Evolutionary conservation across 108 stramenopile species (phyloP).

Genomic region (Nitzschia putrida): DNA sequence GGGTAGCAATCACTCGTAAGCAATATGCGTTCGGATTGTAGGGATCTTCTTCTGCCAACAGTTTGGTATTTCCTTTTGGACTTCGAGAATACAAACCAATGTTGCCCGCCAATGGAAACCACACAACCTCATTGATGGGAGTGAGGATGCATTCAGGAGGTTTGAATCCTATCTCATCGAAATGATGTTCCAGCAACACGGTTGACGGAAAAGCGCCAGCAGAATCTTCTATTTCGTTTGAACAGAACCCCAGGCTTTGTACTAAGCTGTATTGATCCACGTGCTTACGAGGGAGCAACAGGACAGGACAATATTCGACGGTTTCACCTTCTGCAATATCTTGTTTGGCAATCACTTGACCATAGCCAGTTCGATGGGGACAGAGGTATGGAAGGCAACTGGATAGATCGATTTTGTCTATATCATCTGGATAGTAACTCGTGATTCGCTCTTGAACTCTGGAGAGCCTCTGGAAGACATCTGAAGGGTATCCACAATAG

Average conservation of each 20-base stretch:
- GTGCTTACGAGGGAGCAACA: constrained; percentile 1
- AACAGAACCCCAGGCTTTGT: constrained; percentile 14
- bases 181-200: neutral
- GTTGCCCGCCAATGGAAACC: constrained; percentile 12
- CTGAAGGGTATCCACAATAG: constrained; percentile 9
- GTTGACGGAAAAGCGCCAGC: neutral
- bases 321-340: constrained; percentile 15
- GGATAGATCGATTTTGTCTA: too few relatives aligned
- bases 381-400: neutral
- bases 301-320: constrained; percentile 24
- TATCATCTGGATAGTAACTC: too few relatives aligned
- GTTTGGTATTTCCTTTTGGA: neutral
- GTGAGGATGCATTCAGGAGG: neutral
- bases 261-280: constrained; percentile 8
- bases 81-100: constrained; percentile 3
- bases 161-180: neutral
- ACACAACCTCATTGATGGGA: constrained; percentile 7
- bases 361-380: constrained; percentile 9
- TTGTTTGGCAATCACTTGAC: constrained; percentile 4
- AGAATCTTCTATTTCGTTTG: constrained; percentile 24
- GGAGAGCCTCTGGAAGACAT: neutral
- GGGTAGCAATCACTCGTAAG: neutral
- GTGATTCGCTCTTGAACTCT: too few relatives aligned
- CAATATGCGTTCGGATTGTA: constrained; percentile 5
- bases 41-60: constrained; percentile 1